phyloP scores from a whole-genome alignment of 345 rosid genomes.

The Schrenkiella parvula region DNA sequence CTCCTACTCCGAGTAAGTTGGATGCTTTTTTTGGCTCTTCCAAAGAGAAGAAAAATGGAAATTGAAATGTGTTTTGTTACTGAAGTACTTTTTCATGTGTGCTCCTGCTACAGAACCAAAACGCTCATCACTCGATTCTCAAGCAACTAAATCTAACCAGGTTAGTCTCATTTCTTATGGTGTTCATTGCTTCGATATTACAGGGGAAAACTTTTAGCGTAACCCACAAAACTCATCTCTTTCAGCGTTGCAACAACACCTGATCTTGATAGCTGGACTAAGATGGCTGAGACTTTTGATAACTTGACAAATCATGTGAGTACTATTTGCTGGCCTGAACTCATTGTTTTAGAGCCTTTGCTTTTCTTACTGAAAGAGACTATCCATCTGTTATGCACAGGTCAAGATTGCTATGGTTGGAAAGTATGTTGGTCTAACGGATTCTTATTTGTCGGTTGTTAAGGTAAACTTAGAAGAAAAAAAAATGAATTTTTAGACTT shows the following conservation, averaged over 20 bases:
- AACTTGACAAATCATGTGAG: conserved; percentile 55
- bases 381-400: conserved; percentile 39
- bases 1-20: conserved; percentile 71
- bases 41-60: conserved; percentile 11
- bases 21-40: conserved; percentile 20
- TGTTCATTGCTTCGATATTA: conserved; percentile 4
- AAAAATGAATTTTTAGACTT: background rate
- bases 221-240: conserved; percentile 31
- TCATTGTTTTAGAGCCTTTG: conserved; percentile 13
- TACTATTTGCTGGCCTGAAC: conserved; percentile 19
- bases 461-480: conserved; percentile 46
- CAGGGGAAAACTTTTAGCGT: conserved; percentile 13
- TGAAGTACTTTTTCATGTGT: conserved; percentile 11
- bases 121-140: conserved; percentile 78
- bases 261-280: conserved; percentile 70
- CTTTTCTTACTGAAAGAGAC: conserved; percentile 21
- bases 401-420: conserved; percentile 97
- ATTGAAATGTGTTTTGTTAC: background rate
- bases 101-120: conserved; percentile 68
- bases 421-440: conserved; percentile 87
- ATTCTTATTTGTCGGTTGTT: conserved; percentile 91
- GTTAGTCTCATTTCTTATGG: conserved; percentile 37
- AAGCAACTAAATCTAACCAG: conserved; percentile 67
- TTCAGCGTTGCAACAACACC: conserved; percentile 74
- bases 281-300: conserved; percentile 71